Evolutionary conservation across 1,284 basidiomycete genomes (phyloP), one percentile per base, ranked within the genome.

Genomic region (Bondarzewia mesenterica): DNA sequence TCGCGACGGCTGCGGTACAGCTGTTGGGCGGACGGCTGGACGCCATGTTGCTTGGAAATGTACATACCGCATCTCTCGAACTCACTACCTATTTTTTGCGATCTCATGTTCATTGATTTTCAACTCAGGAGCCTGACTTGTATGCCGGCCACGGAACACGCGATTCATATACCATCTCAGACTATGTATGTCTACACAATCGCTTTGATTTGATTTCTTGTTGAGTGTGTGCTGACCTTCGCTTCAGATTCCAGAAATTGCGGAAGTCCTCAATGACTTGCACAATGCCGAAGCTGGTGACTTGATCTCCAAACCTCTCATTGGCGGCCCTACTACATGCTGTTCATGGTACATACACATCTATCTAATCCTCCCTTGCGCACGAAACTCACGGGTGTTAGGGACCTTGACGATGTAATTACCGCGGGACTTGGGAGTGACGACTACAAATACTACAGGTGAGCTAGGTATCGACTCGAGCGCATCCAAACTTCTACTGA

Each of bases 251-350:
- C 10, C 8, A n/a, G 2, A 39, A 39, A 7, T 6, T 26, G 15
- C 25, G 27, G 42, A 23, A 43, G 14, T 43, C 27, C 18, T 25
- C 22, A 23, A 43, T 15, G 12, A 23, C 42, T 27, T 43, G 22
- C n/a, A 25, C 29, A 62, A 66, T 42, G 72, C 69, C 2, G 59
- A 67, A 8, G 63, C 58, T 8, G 73, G 72, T 1, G 63, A 74
- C 54, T 56, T 75, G 21, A 56, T 71, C 7, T 52, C 61, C 6
- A 59, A 63, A 16, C 61, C 66, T 48, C 67, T 69, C 39, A 62
- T 75, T 8, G 73, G 66, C 3, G 74, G 74, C 8, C 74, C 74
- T 3, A 74, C 72, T 10, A 65, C 75, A n/a, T 76, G 74, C 53
- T 77, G 74, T 49, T 38, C 32, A 18, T 77, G 74, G 74, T 8